Evolutionary conservation across 2,329 filamentous ascomycete species (phyloP), one percentile per base, ranked within the genome.

Genomic region (Fulvia fulva): DNA sequence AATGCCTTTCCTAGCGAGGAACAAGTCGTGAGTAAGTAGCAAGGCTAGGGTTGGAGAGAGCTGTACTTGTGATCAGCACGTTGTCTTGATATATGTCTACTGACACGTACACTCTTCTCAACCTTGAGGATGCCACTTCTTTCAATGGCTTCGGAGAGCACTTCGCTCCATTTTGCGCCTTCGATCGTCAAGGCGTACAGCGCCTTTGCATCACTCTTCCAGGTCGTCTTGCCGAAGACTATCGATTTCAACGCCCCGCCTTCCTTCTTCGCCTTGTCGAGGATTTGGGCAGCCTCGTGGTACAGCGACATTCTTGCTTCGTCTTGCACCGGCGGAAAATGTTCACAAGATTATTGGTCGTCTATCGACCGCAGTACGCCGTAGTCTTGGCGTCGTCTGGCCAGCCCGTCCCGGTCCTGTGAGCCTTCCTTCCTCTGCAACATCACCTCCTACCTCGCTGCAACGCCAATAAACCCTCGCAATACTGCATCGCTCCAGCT

Each of bases 91-190:
- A 14, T 16, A 4, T 26, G 5, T 2, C 19, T 5, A 12, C 21
- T 7, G 2, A 1, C 21, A 64, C 76, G 65, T 73, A 94, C 92
- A 85, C 96, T 96, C 63, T 85, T 87, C 78, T 99, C 94, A 9
- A 86, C 76, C n/a, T 82, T 81, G 34, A 97, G 77, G 34, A 97
- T 77, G 3, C 85, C 87, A 1, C 91, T 83, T 64, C 82, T 85
- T 66, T 97, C 91, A 69, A 99, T 85, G n/a, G 97, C 87, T 69
- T 96, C 91, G 68, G 91, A 91, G 50, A 99, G 77, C 2, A 97
- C 81, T 3, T 80, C 73, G 67, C 92, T 94, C 90, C 93, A 97
- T 85, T 96, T 97, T 65, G 88, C 87, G 1, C 90, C 86, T 75
- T 97, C 92, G 22, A 88, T 83, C 22, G 91, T 88, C 34, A 99